Conservation (phyloP, 352 stramenopile species). For the Saprolegnia parasitica region DNA sequence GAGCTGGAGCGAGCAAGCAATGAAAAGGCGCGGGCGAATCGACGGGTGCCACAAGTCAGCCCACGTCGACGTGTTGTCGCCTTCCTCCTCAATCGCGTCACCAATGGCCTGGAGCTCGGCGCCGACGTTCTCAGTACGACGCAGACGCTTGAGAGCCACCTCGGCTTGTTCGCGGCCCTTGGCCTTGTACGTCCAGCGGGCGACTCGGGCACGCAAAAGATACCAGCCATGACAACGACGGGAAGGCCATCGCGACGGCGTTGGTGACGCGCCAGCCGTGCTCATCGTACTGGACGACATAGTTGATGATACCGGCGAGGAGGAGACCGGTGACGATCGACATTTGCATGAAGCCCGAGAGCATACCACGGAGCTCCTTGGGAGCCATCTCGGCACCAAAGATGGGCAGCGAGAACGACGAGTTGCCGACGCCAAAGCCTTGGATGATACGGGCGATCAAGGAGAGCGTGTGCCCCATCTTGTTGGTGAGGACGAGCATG, state of each 20-base stretch:
- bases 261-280: slow-evolving; percentile 41
- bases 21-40: slow-evolving; percentile 34
- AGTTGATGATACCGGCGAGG: slow-evolving; percentile 41
- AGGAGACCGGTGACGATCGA: slow-evolving; percentile 40
- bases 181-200: slow-evolving; percentile 48
- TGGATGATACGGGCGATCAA: slow-evolving; percentile 39
- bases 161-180: slow-evolving; percentile 37
- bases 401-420: slow-evolving; percentile 43
- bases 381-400: slow-evolving; percentile 45
- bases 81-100: slow-evolving; percentile 40
- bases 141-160: slow-evolving; percentile 34
- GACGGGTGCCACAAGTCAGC: slow-evolving; percentile 41
- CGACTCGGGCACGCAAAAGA: slow-evolving; percentile 47
- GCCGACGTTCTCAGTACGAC: slow-evolving; percentile 34
- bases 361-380: slow-evolving; percentile 38
- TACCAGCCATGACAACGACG: slow-evolving; percentile 40
- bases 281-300: slow-evolving; percentile 29
- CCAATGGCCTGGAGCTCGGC: slow-evolving; percentile 43
- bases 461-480: slow-evolving; percentile 31
- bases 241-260: slow-evolving; percentile 33
- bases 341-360: slow-evolving; percentile 46
- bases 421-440: slow-evolving; percentile 43
- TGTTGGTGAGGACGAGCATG: slow-evolving; percentile 32
- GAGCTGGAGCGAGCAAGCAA: slow-evolving; percentile 39
- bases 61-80: slow-evolving; percentile 31